Conservation (phyloP, 2,329 filamentous ascomycete species). For the Coniochaeta hoffmannii region DNA sequence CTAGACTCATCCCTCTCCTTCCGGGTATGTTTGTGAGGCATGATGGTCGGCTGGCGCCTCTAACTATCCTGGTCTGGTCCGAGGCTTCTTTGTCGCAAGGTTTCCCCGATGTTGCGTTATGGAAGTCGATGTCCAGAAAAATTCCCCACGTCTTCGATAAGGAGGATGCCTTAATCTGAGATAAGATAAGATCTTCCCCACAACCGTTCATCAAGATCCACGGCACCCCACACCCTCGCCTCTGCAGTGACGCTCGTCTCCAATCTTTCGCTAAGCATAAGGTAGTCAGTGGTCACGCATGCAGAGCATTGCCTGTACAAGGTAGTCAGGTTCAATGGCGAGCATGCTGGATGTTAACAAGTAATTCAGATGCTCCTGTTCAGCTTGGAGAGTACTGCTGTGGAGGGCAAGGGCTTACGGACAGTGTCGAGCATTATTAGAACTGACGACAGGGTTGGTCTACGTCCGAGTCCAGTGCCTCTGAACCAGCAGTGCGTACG, state of each 20-base stretch:
- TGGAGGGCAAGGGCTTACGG: too few relatives aligned
- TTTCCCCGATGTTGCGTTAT: background rate
- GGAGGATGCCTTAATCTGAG: slow-evolving; percentile 7
- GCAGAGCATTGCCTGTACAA: too few relatives aligned
- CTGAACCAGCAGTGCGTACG: too few relatives aligned
- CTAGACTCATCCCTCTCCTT: slow-evolving; percentile 46
- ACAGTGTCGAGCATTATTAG: too few relatives aligned
- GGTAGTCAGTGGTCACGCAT: too few relatives aligned
- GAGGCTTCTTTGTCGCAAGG: background rate
- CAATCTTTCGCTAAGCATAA: background rate
- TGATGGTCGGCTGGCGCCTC: slow-evolving; percentile 28
- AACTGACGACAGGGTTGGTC: too few relatives aligned
- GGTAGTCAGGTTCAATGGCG: too few relatives aligned
- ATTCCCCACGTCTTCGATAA: slow-evolving; percentile 12
- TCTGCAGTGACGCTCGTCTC: background rate
- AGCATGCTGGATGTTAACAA: too few relatives aligned
- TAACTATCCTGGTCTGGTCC: background rate
- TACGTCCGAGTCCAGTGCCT: too few relatives aligned
- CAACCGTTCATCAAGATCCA: slow-evolving; percentile 3
- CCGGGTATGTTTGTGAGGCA: slow-evolving; percentile 86
- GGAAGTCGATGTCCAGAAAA: slow-evolving; percentile 2
- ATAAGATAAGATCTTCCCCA: background rate
- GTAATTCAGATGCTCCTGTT: too few relatives aligned
- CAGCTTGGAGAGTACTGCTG: too few relatives aligned
- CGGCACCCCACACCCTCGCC: too few relatives aligned